Conservation (phyloP, 2,329 filamentous ascomycete genomes). For the Ceratocystis colombiana region DNA sequence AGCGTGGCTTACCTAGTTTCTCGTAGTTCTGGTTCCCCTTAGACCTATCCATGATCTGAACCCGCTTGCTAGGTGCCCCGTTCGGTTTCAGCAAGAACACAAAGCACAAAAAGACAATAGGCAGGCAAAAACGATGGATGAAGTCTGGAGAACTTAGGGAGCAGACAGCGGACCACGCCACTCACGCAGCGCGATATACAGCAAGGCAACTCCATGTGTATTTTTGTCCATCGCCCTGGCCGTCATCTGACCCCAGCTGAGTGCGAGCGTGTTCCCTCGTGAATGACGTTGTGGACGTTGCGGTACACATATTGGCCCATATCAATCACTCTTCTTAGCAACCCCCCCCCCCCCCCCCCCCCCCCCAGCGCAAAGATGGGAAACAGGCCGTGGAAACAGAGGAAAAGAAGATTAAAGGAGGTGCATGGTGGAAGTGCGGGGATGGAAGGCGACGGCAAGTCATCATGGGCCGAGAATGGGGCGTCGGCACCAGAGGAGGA, state of each 20-base stretch:
- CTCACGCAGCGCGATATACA: background rate
- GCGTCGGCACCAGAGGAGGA: background rate
- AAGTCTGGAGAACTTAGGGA: background rate
- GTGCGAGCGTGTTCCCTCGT: slow-evolving; percentile 4
- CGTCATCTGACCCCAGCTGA: background rate
- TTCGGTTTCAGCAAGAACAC: background rate
- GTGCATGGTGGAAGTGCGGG: background rate
- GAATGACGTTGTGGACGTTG: slow-evolving; percentile 1
- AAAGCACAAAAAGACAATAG: background rate
- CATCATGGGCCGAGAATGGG: background rate
- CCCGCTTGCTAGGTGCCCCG: background rate
- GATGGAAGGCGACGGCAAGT: slow-evolving; percentile 1
- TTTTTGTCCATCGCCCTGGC: background rate
- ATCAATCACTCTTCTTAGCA: background rate
- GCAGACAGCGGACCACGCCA: background rate
- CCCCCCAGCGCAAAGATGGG: no score
- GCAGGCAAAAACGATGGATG: background rate
- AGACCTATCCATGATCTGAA: background rate
- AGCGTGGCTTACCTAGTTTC: background rate
- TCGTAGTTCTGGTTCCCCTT: background rate
- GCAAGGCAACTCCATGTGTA: background rate
- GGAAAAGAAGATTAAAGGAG: background rate
- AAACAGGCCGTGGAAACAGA: no score
- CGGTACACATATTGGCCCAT: background rate
- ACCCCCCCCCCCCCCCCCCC: background rate